Evolutionary conservation across 495 filamentous ascomycete species (phyloP), one percentile per base, ranked within the genome.

Genomic region (Aspergillus biplanus): DNA sequence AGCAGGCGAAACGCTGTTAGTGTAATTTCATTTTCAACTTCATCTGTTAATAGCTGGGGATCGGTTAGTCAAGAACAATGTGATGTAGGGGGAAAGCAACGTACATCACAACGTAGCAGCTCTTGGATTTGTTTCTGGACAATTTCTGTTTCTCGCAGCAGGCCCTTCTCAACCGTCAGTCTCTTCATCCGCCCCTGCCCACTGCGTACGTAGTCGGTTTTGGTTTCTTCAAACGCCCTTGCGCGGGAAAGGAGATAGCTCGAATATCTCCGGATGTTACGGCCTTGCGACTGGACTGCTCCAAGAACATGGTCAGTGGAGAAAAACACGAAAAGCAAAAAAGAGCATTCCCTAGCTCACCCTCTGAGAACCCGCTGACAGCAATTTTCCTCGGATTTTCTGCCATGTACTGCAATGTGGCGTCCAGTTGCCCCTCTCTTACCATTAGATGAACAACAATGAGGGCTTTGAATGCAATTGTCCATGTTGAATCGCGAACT

Each of bases 401-500:
- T 21, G 93, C 85, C 27, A 99, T 85, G 70, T 91, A 97, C 54
- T 87, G 83, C 58, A 99, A 80, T 7, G 96, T 96, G 31, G 92
- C 90, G 73, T 97, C 92, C 46, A 86, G 85, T 72, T 94, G 92
- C 15, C 95, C 95, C 77, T 99, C 95, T 62, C 95, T 86, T 64
- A 99, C 93, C 94, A 99, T 97, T 46, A 98, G 80, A 73, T 99
- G 95, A 42, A 97, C 86, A 6, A 96, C 93, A 64, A 99, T 97
- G 58, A 99, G 83, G 57, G 89, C 86, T 77, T 99, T 99, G 87
- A 97, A 97, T 59, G 94, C 92, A 34, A 91, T 87, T 8, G 96
- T 98, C 95, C 95, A 99, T 86, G 93, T 96, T 68, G 93, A 92
- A 70, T 99, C 95, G 67, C 92, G 89, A 53, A 99, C 79, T 56